Percentiles rank a stretch among this genome's conserved stretches.
Evolutionary conservation across 2,329 filamentous ascomycete species (phyloP).

Genomic region (Colletotrichum chrysophilum): DNA sequence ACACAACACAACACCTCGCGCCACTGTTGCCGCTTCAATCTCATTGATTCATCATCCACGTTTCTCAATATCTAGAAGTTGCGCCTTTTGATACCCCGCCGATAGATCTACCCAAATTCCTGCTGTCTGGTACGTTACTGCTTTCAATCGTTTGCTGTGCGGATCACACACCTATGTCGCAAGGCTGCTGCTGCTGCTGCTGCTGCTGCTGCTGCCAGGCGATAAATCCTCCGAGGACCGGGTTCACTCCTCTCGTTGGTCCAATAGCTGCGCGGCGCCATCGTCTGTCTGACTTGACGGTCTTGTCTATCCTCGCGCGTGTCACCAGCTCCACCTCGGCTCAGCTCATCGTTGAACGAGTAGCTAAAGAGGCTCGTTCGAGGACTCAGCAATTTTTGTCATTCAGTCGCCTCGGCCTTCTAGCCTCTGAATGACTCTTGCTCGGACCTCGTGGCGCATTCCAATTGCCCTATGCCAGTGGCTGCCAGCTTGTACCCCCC

Average conservation of each 20-base stretch:
- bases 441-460: slow-evolving; percentile 16
- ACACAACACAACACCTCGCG: not conserved
- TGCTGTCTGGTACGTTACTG: slow-evolving; percentile 15
- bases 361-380: not conserved
- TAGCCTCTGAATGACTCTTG: not conserved
- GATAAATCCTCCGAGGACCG: not conserved
- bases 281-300: not conserved
- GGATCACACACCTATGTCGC: slow-evolving; percentile 1
- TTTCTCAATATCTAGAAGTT: slow-evolving; percentile 11
- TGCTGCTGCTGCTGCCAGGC: slow-evolving; percentile 4
- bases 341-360: not conserved
- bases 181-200: slow-evolving; percentile 8
- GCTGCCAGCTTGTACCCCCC: slow-evolving; percentile 17
- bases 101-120: slow-evolving; percentile 4
- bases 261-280: not conserved
- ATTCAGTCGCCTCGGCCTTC: slow-evolving; percentile 22
- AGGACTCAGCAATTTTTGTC: slow-evolving; percentile 8
- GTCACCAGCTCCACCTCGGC: not conserved
- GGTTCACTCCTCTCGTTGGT: not conserved
- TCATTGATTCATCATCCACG: not conserved
- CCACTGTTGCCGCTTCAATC: not conserved
- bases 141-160: not conserved
- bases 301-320: not conserved
- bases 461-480: not conserved
- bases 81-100: slow-evolving; percentile 9